Evolutionary conservation across 768 basidiomycete species (phyloP).

Genomic region (Chalciporus chontae): DNA sequence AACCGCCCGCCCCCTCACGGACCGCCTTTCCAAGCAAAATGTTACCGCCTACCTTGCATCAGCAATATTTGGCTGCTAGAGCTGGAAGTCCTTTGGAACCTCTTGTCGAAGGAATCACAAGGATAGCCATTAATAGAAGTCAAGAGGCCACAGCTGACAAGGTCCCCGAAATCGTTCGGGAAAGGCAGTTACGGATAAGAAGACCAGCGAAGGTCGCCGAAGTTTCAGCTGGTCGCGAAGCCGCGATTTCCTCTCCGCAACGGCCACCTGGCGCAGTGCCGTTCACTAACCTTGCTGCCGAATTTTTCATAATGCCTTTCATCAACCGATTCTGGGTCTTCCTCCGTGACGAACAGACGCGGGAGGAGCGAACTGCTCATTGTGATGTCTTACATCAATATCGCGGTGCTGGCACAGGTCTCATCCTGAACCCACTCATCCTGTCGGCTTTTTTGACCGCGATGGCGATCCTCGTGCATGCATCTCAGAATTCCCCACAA

Average conservation of each 20-base stretch:
- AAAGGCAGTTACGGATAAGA: conserved; percentile 68
- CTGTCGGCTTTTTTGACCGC: conserved; percentile 75
- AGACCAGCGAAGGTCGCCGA: conserved; percentile 46
- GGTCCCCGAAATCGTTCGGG: conserved; percentile 61
- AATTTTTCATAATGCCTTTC: conserved; percentile 85
- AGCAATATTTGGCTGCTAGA: conserved; percentile 51
- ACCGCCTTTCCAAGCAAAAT: conserved; percentile 78
- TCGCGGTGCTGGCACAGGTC: conserved; percentile 72
- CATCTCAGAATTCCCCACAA: conserved; percentile 72
- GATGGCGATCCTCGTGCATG: conserved; percentile 76
- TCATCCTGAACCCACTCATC: conserved; percentile 76
- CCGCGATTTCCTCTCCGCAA: conserved; percentile 6
- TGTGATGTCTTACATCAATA: conserved; percentile 55
- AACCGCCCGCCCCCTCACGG: conserved; percentile 29
- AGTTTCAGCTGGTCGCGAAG: conserved; percentile 19
- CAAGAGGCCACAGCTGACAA: conserved; percentile 51
- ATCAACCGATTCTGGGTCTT: conserved; percentile 96
- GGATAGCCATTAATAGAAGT: conserved; percentile 57
- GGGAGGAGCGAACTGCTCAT: conserved; percentile 66
- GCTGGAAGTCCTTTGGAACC: conserved; percentile 45
- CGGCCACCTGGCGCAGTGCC: conserved; percentile 23
- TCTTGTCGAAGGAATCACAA: conserved; percentile 62
- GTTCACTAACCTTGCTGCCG: conserved; percentile 75
- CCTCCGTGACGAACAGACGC: conserved; percentile 76
- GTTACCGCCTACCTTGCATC: conserved; percentile 70